phyloP scores from a whole-genome alignment of 805 yeast species.

The Jamesozyma hellenica region DNA sequence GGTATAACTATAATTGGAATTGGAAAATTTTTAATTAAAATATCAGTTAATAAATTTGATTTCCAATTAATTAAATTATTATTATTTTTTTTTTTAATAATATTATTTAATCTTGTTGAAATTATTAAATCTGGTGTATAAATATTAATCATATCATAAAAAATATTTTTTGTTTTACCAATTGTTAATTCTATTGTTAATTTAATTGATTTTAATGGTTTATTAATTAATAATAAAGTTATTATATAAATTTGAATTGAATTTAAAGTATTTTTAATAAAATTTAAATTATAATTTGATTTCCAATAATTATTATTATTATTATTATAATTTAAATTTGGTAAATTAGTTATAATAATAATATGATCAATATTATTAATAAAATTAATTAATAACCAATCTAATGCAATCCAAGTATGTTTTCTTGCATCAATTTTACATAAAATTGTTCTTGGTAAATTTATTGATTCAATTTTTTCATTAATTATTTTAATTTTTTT shows the following conservation, averaged over 20 bases:
- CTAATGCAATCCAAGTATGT: constrained; percentile 78
- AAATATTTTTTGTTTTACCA: constrained; percentile 18
- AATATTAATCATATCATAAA: constrained; percentile 24
- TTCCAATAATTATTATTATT: constrained; percentile 20
- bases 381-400: constrained; percentile 49
- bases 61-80: constrained; percentile 11
- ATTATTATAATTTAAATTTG: constrained; percentile 8
- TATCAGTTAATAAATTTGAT: constrained; percentile 20
- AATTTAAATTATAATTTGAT: constrained; percentile 22
- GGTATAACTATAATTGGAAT: constrained; percentile 26
- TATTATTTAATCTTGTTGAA: constrained; percentile 11
- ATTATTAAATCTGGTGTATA: constrained; percentile 28
- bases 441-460: constrained; percentile 39
- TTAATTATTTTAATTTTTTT: constrained; percentile 15
- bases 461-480: constrained; percentile 18
- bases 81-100: too few relatives aligned
- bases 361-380: constrained; percentile 58
- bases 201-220: constrained; percentile 17
- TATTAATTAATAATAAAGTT: constrained; percentile 9
- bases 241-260: constrained; percentile 16
- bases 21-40: constrained; percentile 19
- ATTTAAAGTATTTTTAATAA: constrained; percentile 15
- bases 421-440: constrained; percentile 60
- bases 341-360: constrained; percentile 43
- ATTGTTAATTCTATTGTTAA: constrained; percentile 27